phyloP scores from a whole-genome alignment of 2,329 filamentous ascomycete species.

The Cryphonectria naterciae region DNA sequence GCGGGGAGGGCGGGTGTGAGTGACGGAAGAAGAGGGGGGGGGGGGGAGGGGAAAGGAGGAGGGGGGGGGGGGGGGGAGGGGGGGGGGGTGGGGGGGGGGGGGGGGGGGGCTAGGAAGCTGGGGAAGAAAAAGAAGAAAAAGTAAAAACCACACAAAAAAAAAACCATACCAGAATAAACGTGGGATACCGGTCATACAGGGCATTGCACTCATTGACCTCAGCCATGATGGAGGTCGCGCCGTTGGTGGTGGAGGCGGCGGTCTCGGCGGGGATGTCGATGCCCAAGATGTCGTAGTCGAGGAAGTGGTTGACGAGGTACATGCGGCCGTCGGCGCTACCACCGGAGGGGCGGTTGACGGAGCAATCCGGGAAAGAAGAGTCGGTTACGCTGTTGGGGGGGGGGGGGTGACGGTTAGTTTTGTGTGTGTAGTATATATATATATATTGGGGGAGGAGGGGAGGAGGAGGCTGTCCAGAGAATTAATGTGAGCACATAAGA shows the following conservation, averaged over 20 bases:
- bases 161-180: conserved; percentile 38
- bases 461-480: background rate
- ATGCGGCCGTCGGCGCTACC: conserved; percentile 46
- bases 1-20: no score
- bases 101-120: background rate
- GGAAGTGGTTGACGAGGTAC: conserved; percentile 66
- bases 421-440: no score
- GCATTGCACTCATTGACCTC: conserved; percentile 41
- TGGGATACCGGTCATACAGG: conserved; percentile 41
- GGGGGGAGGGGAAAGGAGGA: no score
- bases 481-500: no score
- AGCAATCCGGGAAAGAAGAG: conserved; percentile 65
- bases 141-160: background rate
- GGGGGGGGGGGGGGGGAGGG: no score
- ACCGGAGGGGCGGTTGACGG: conserved; percentile 62
- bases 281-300: conserved; percentile 50
- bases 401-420: no score
- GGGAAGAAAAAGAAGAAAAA: background rate
- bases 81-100: no score
- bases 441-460: no score
- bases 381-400: conserved; percentile 56
- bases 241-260: conserved; percentile 48
- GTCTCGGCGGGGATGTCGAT: conserved; percentile 37
- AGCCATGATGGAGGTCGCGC: conserved; percentile 51
- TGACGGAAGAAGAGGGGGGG: no score